These are phyloP conservation scores for Pyropia yezoensis DNA, from an alignment of 23 red algal species.

Conservation along the genomic window DNA sequence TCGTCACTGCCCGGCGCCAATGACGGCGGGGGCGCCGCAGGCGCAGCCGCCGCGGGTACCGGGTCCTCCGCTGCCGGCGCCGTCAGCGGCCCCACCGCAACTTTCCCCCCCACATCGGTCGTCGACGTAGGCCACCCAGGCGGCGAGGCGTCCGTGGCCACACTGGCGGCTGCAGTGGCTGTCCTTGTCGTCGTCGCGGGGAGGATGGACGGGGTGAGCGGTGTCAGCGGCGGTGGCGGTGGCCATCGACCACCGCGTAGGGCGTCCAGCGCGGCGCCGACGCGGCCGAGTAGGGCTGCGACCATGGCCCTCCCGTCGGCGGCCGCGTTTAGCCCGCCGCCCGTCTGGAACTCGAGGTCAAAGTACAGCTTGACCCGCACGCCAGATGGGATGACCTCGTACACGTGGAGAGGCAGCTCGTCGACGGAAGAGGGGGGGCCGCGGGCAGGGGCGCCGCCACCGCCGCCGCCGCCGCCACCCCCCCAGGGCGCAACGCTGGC, in stretches of 20 bases:
- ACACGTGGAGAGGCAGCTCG: constrained; percentile 24
- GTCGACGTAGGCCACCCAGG: no score
- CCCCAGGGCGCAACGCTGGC: no score
- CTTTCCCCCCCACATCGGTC: neutral
- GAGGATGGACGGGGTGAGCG: neutral
- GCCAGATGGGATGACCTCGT: constrained; percentile 66
- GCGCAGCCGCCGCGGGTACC: no score
- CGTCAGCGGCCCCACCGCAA: neutral
- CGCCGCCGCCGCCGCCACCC: no score
- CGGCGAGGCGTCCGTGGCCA: neutral
- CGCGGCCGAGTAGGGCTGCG: neutral
- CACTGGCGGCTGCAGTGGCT: neutral
- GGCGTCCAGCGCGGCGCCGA: no score
- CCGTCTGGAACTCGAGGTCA: constrained; percentile 62
- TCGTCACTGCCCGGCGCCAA: neutral
- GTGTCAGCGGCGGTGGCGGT: neutral
- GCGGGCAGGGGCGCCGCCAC: no score
- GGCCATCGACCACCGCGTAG: no score
- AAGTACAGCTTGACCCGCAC: constrained; percentile 66
- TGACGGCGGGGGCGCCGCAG: no score
- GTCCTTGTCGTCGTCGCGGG: no score
- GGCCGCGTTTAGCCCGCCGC: constrained; percentile 1
- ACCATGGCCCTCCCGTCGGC: constrained; percentile 19
- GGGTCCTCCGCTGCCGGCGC: no score
- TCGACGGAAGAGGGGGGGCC: no score